phyloP scores from a whole-genome alignment of 2,329 filamentous ascomycete species.

The Xylaria sp. region DNA sequence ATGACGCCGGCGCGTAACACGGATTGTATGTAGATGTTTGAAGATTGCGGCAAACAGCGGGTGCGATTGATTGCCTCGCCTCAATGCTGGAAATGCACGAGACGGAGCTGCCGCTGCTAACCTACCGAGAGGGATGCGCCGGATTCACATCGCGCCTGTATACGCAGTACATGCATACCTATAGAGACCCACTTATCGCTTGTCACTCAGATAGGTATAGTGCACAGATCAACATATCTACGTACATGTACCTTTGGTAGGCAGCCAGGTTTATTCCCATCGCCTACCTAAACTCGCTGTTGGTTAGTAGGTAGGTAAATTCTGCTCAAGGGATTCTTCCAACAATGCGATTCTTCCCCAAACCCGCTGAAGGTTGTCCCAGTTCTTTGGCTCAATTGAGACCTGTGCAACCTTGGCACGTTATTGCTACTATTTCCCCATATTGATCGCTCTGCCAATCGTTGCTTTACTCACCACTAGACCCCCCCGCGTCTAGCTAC shows the following conservation, averaged over 20 bases:
- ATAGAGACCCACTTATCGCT: background rate
- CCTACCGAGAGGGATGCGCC: slow-evolving; percentile 26
- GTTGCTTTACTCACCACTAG: slow-evolving; percentile 5
- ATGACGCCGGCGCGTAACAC: slow-evolving; percentile 10
- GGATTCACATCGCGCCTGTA: background rate
- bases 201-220: slow-evolving; percentile 4
- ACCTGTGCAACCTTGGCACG: slow-evolving; percentile 13
- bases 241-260: background rate
- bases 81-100: background rate
- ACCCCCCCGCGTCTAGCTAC: slow-evolving; percentile 17
- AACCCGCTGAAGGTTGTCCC: slow-evolving; percentile 10
- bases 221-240: background rate
- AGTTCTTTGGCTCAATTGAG: slow-evolving; percentile 26
- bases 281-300: background rate
- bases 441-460: slow-evolving; percentile 8
- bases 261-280: background rate
- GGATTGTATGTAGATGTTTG: slow-evolving; percentile 7
- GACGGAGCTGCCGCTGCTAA: slow-evolving; percentile 40
- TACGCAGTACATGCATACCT: background rate
- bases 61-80: slow-evolving; percentile 6
- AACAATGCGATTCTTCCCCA: background rate
- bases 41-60: slow-evolving; percentile 29
- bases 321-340: background rate
- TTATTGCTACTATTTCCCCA: slow-evolving; percentile 8
- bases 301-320: background rate